phyloP scores from a whole-genome alignment of 2,329 filamentous ascomycete genomes.

The Leptosphaerulina australis region DNA sequence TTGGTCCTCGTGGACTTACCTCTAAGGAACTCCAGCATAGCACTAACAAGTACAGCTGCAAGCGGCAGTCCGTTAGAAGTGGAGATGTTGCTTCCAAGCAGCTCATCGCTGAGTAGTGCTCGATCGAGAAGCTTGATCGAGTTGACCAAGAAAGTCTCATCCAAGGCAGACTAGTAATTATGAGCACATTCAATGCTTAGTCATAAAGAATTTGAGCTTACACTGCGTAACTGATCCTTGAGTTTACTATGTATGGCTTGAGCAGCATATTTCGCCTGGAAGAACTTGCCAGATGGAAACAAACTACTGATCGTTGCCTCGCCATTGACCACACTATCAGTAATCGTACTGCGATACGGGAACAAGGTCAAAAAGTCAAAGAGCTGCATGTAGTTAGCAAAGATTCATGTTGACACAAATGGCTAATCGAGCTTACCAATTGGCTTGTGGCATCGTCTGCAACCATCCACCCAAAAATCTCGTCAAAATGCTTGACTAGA shows the following conservation, averaged over 20 bases:
- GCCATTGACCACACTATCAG: constrained; percentile 35
- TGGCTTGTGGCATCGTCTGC: constrained; percentile 63
- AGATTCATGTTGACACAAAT: neutral
- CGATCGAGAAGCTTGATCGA: constrained; percentile 39
- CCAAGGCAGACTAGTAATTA: constrained; percentile 32
- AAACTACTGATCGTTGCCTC: constrained; percentile 30
- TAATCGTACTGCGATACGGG: constrained; percentile 38
- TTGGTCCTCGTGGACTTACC: constrained; percentile 26
- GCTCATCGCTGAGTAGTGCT: constrained; percentile 36
- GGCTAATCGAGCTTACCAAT: constrained; percentile 21
- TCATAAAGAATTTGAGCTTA: constrained; percentile 18
- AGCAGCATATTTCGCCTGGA: constrained; percentile 45
- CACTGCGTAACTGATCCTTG: constrained; percentile 40
- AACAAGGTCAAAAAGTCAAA: constrained; percentile 46
- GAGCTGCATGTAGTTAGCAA: constrained; percentile 32
- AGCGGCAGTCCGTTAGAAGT: constrained; percentile 33
- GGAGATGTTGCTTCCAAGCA: constrained; percentile 32
- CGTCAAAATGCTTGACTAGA: constrained; percentile 80
- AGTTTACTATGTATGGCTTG: constrained; percentile 39
- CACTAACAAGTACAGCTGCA: constrained; percentile 35
- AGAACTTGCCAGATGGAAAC: constrained; percentile 45
- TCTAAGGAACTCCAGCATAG: constrained; percentile 44
- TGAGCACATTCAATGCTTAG: constrained; percentile 13
- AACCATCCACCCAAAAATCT: constrained; percentile 80
- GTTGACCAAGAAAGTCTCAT: constrained; percentile 42